Evolutionary conservation across 2,329 filamentous ascomycete genomes (phyloP).

Genomic region (Cordyceps cateniannulata): DNA sequence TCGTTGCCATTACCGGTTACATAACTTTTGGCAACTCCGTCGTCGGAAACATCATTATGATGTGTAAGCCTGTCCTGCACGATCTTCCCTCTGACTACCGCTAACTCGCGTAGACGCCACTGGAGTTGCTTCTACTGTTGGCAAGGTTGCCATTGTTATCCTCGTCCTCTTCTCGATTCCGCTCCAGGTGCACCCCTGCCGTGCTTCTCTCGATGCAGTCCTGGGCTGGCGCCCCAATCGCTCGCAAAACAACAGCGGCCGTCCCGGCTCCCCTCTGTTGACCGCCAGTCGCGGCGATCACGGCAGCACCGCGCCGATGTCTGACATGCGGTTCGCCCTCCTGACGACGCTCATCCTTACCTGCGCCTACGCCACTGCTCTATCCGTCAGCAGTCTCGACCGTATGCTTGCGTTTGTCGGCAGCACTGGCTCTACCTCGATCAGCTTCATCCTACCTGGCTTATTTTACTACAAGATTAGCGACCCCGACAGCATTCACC

Average conservation of each 20-base stretch:
- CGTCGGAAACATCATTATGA: slow-evolving; percentile 85
- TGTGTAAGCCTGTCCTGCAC: slow-evolving; percentile 56
- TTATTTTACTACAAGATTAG: slow-evolving; percentile 99
- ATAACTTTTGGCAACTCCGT: slow-evolving; percentile 90
- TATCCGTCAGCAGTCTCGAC: slow-evolving; percentile 85
- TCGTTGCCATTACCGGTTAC: slow-evolving; percentile 93
- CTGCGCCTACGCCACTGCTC: slow-evolving; percentile 77
- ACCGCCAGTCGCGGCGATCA: slow-evolving; percentile 40
- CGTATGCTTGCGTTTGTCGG: slow-evolving; percentile 93
- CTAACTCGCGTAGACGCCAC: slow-evolving; percentile 30
- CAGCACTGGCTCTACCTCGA: slow-evolving; percentile 87
- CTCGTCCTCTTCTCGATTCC: slow-evolving; percentile 96
- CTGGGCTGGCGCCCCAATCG: slow-evolving; percentile 75
- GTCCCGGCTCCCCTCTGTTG: slow-evolving; percentile 38
- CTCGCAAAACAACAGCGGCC: slow-evolving; percentile 28
- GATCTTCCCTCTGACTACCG: no score
- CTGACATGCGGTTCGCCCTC: slow-evolving; percentile 79
- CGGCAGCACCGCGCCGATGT: slow-evolving; percentile 58
- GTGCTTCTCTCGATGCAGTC: slow-evolving; percentile 92
- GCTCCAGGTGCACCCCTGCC: slow-evolving; percentile 89
- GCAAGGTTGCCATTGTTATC: slow-evolving; percentile 89
- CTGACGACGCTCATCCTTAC: slow-evolving; percentile 84
- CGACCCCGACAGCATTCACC: slow-evolving; percentile 75
- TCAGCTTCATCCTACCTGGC: slow-evolving; percentile 93
- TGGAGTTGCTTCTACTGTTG: slow-evolving; percentile 74